Base-by-base conservation (phyloP, 2,329 filamentous ascomycete species). In the Pseudogymnoascus verrucosus region DNA sequence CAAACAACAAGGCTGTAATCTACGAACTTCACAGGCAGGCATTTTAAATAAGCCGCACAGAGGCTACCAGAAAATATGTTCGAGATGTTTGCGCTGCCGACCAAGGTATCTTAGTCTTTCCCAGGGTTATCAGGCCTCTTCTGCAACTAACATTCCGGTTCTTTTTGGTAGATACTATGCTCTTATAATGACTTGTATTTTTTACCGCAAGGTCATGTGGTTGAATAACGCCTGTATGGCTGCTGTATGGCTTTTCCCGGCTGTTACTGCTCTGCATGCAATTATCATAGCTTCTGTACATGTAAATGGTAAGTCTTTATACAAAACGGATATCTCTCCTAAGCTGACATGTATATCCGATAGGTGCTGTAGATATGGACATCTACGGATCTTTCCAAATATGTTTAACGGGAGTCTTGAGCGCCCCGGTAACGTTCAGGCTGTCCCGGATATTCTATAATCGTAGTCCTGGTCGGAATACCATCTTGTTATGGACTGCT, bases 381-480 rank as follows among this genome's bases (percentile, higher is more conserved):
- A 77, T 89, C 3, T 89, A 82, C 63, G 87, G 87, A 1, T 85
- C 85, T 6, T 88, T 89, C 66, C 87, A 89, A 67, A 71, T 89
- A 0, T 89, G 86, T 64, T 79, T 86, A 0, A 85, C 89, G 40
- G 86, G 84, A 11, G 85, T 89, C 14, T 68, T 89, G 2, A 83
- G 84, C 1, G 86, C 84, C 3, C 87, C 86, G 0, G 78, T 85
- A 0, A 87, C 85, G 0, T 84, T 86, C 19, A 79, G 80, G 65
- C 72, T 86, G 42, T 89, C 86, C 1, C 74, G 74, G 12, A 89
- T 86, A 0, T 89, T 89, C 69, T 89, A 88, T 70, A 78, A 84
- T 62, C 78, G 83, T 61, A 80, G 83, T 23, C 83, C 83, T 0
- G 86, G 85, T 1, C 78, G 86, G 36, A 87, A 88, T 66, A 81